These are phyloP conservation scores for Rutstroemia sp. DNA, from an alignment of 2,329 filamentous ascomycete species.

Conservation along the genomic window DNA sequence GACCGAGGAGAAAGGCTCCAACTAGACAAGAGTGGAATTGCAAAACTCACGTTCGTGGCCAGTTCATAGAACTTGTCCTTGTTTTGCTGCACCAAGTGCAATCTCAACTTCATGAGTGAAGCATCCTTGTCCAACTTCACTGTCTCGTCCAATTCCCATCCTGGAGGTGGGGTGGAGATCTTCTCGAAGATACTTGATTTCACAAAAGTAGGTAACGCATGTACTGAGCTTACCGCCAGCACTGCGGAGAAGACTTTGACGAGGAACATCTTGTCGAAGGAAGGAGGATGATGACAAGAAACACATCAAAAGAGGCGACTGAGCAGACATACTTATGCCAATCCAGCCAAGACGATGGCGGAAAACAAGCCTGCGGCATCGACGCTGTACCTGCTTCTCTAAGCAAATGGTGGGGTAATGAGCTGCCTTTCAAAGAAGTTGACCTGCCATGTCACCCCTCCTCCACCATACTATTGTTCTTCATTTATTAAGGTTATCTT, in stretches of 20 bases:
- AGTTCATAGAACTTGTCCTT: slow-evolving; percentile 27
- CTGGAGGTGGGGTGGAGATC: slow-evolving; percentile 18
- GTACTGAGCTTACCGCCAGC: slow-evolving; percentile 3
- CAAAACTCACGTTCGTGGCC: slow-evolving; percentile 22
- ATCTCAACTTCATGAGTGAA: slow-evolving; percentile 20
- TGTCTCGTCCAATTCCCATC: slow-evolving; percentile 20
- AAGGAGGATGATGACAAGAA: slow-evolving; percentile 2
- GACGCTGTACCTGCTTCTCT: slow-evolving; percentile 7
- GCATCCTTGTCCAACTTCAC: slow-evolving; percentile 21
- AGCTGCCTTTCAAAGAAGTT: slow-evolving; percentile 4
- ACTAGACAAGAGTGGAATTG: too few species aligned
- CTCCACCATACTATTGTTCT: neutral
- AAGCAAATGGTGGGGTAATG: neutral
- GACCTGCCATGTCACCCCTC: neutral
- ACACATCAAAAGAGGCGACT: neutral
- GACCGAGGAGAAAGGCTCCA: too few species aligned
- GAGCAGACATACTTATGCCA: slow-evolving; percentile 7
- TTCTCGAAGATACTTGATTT: slow-evolving; percentile 22
- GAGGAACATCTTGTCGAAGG: slow-evolving; percentile 8
- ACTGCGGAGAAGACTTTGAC: slow-evolving; percentile 6
- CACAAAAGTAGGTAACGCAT: slow-evolving; percentile 1
- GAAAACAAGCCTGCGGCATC: slow-evolving; percentile 1
- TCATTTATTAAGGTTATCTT: slow-evolving; percentile 8
- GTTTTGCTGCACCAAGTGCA: slow-evolving; percentile 24
- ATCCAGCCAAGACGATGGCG: slow-evolving; percentile 3